Evolutionary conservation across 2,329 filamentous ascomycete genomes (phyloP).

Genomic region (Aureobasidium mangrovei): DNA sequence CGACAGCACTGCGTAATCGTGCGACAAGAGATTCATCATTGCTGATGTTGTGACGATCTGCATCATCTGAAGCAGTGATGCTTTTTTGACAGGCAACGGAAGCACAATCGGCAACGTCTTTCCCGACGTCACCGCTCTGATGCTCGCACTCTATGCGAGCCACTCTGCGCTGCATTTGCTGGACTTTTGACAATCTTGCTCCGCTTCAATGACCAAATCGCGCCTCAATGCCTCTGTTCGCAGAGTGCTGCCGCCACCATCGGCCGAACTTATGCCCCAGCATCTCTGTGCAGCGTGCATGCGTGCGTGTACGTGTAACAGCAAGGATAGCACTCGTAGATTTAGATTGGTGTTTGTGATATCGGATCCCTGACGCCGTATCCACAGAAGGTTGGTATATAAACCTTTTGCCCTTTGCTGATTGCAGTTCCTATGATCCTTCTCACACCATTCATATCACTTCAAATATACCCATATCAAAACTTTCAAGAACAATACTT

Average conservation of each 20-base stretch:
- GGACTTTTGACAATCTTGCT: neutral
- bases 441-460: neutral
- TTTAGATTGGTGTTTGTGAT: neutral
- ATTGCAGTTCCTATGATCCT: neutral
- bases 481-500: neutral
- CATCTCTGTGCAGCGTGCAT: neutral
- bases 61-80: conserved; percentile 1
- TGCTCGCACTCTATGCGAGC: conserved; percentile 8
- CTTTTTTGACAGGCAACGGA: neutral
- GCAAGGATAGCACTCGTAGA: neutral
- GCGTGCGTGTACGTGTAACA: neutral
- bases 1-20: neutral
- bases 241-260: neutral
- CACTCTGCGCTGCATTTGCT: neutral
- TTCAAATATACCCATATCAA: neutral
- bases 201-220: neutral
- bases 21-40: neutral
- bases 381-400: conserved; percentile 3
- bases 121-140: conserved; percentile 5
- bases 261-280: neutral
- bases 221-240: neutral
- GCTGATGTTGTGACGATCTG: neutral
- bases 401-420: neutral
- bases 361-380: neutral
- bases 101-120: neutral